Conservation (phyloP, 768 basidiomycete species). For the Boletus coccyginus region DNA sequence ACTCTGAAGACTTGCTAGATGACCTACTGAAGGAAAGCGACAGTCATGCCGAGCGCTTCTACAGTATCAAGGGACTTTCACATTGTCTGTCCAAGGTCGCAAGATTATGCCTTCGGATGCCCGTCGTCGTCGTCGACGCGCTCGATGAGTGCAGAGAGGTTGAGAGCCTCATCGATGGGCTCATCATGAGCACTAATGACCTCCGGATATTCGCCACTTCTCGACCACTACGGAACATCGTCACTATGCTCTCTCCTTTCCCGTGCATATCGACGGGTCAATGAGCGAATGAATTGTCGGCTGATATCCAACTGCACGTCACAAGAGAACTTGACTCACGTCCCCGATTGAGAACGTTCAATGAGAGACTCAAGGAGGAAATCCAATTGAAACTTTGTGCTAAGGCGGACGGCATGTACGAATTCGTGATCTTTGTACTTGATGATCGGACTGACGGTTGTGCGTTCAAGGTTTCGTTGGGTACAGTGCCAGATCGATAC, state of each 20-base stretch:
- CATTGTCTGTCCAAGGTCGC: background rate
- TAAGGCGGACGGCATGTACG: constrained; percentile 19
- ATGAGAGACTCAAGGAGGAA: background rate
- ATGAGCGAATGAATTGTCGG: background rate
- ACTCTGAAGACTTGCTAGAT: background rate
- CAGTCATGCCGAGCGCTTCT: background rate
- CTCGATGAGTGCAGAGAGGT: constrained; percentile 17
- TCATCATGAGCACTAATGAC: background rate
- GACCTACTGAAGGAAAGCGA: constrained; percentile 1
- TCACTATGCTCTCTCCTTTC: background rate
- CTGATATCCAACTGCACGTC: constrained; percentile 8
- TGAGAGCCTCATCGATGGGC: constrained; percentile 4
- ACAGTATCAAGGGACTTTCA: background rate
- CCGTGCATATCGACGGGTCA: constrained; percentile 8
- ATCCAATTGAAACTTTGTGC: constrained; percentile 1
- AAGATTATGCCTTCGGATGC: background rate
- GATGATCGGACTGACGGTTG: background rate
- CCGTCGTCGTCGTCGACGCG: constrained; percentile 12
- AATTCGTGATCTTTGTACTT: background rate
- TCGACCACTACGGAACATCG: constrained; percentile 4
- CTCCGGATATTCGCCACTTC: constrained; percentile 8
- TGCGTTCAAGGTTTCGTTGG: background rate
- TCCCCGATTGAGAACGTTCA: background rate
- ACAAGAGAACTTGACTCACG: constrained; percentile 6
- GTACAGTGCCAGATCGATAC: background rate